Evolutionary conservation across 805 yeast species (phyloP).

Genomic region (Ogataea minuta): DNA sequence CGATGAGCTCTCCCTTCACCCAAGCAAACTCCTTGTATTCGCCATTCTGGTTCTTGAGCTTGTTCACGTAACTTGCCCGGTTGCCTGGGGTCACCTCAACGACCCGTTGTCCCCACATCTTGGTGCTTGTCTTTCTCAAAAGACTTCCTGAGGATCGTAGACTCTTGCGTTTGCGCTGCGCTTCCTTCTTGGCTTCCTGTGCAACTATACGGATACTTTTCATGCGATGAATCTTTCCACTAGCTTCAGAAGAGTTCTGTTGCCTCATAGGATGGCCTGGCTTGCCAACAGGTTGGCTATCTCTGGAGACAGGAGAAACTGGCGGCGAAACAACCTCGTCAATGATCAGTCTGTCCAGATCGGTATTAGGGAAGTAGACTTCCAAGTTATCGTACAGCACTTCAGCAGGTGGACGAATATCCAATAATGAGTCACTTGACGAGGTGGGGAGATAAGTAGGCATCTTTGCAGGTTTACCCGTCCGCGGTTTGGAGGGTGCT

Average conservation of each 20-base stretch:
- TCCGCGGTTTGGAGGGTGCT: slow-evolving; percentile 27
- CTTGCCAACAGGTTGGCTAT: slow-evolving; percentile 4
- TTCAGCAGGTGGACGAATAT: slow-evolving; percentile 92
- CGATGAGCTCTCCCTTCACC: slow-evolving; percentile 96
- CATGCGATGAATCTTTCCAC: slow-evolving; percentile 55
- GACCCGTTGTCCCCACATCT: slow-evolving; percentile 96
- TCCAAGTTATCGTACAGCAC: slow-evolving; percentile 90
- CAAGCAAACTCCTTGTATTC: slow-evolving; percentile 86
- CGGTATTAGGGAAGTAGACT: slow-evolving; percentile 86
- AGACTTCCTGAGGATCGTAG: slow-evolving; percentile 29
- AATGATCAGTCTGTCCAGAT: slow-evolving; percentile 86
- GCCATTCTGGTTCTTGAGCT: slow-evolving; percentile 62
- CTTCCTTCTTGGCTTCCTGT: slow-evolving; percentile 74
- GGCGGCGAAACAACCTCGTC: slow-evolving; percentile 66
- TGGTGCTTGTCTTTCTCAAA: slow-evolving; percentile 77
- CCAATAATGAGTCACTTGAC: slow-evolving; percentile 37
- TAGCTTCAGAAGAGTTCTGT: slow-evolving; percentile 39
- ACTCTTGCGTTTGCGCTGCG: slow-evolving; percentile 36
- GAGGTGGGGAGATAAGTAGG: slow-evolving; percentile 18
- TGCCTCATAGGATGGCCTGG: slow-evolving; percentile 38
- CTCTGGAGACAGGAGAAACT: slow-evolving; percentile 42
- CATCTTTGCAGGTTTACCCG: slow-evolving; percentile 3
- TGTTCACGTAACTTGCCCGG: slow-evolving; percentile 58
- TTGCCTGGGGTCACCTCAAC: slow-evolving; percentile 83
- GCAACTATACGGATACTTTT: slow-evolving; percentile 94